Evolutionary conservation across 306 rosid genomes (phyloP).

Genomic region (Parietaria judaica): DNA sequence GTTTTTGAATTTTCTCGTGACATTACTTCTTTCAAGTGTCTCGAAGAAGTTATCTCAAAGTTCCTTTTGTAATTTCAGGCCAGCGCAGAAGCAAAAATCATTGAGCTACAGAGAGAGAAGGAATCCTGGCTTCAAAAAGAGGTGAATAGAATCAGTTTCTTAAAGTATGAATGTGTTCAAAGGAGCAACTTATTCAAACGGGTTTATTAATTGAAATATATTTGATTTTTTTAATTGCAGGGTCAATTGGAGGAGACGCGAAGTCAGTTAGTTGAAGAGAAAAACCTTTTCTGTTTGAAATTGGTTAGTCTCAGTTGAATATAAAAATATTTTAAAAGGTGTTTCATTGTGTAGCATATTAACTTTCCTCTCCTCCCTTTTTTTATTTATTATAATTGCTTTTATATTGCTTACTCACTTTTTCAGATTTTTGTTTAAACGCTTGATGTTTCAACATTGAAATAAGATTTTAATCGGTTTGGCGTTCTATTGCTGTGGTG

Average conservation of each 20-base stretch:
- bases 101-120: conserved; percentile 41
- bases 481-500: conserved; percentile 7
- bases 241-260: conserved; percentile 36
- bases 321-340: no score
- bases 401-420: conserved; percentile 11
- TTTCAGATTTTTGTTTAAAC: not conserved
- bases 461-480: not conserved
- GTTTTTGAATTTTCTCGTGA: conserved; percentile 5
- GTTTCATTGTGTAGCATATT: not conserved
- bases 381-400: not conserved
- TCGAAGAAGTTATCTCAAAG: conserved; percentile 15
- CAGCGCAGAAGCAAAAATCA: conserved; percentile 43
- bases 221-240: conserved; percentile 31
- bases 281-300: conserved; percentile 21
- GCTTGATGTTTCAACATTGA: no score
- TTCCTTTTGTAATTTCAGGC: conserved; percentile 47
- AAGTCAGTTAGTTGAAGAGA: conserved; percentile 34
- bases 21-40: conserved; percentile 11
- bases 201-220: not conserved
- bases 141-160: conserved; percentile 23
- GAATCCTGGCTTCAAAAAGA: conserved; percentile 48
- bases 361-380: conserved; percentile 2
- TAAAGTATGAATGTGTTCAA: not conserved
- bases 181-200: not conserved
- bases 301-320: conserved; percentile 21